Evolutionary conservation across 495 filamentous ascomycete species (phyloP).

Genomic region (Xylaria scruposa): DNA sequence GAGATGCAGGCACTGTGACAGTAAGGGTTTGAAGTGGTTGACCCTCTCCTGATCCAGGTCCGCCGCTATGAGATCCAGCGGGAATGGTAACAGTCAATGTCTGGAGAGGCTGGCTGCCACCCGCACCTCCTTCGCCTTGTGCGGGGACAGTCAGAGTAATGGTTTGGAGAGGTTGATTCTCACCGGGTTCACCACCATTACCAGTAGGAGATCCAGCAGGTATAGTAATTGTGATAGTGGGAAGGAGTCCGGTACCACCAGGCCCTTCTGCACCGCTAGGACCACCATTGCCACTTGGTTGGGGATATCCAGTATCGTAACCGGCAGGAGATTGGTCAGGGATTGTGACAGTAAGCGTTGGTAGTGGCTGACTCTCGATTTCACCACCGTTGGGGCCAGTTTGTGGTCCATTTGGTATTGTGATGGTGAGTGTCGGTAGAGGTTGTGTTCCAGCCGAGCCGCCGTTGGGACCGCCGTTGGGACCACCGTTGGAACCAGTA

Average conservation of each 20-base stretch:
- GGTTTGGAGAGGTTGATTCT: slow-evolving; percentile 26
- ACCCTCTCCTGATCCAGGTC: slow-evolving; percentile 14
- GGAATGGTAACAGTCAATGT: slow-evolving; percentile 32
- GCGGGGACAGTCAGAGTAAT: slow-evolving; percentile 22
- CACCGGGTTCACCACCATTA: slow-evolving; percentile 25
- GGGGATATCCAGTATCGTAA: slow-evolving; percentile 24
- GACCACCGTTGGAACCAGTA: not conserved
- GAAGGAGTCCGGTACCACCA: slow-evolving; percentile 28
- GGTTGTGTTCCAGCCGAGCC: slow-evolving; percentile 1
- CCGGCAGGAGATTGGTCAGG: slow-evolving; percentile 30
- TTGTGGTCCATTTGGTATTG: slow-evolving; percentile 2
- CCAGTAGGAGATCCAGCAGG: slow-evolving; percentile 30
- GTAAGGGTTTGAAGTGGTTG: slow-evolving; percentile 26
- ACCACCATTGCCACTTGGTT: slow-evolving; percentile 10
- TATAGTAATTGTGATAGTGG: slow-evolving; percentile 37
- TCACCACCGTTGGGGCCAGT: slow-evolving; percentile 23
- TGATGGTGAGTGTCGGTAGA: slow-evolving; percentile 19
- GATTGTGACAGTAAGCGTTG: slow-evolving; percentile 35
- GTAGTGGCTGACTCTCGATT: slow-evolving; percentile 19
- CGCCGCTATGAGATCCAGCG: not conserved
- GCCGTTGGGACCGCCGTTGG: slow-evolving; percentile 16
- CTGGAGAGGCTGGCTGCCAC: slow-evolving; percentile 22
- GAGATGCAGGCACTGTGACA: slow-evolving; percentile 15
- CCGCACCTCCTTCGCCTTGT: slow-evolving; percentile 20
- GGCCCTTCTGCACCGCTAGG: slow-evolving; percentile 27